These are phyloP conservation scores for Linnemannia hyalina DNA, from an alignment of 192 early-diverging fungal genomes.

Conservation along the genomic window DNA sequence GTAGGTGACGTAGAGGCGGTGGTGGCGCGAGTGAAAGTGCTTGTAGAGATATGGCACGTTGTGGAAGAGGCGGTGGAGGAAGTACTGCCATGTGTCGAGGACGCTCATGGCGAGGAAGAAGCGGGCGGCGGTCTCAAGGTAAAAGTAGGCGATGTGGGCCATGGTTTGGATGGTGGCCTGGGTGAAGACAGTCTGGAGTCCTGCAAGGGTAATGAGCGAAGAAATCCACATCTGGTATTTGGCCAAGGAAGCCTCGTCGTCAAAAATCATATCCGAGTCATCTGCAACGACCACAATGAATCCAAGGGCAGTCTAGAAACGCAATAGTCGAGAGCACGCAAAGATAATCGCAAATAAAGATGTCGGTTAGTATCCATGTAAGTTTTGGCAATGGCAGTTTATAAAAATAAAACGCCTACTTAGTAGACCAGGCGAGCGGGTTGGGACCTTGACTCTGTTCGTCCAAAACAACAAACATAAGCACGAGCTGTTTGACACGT, in stretches of 20 bases:
- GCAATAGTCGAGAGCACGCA: not conserved
- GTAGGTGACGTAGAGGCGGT: slow-evolving; percentile 81
- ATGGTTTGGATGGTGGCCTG: slow-evolving; percentile 26
- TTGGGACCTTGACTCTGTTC: not conserved
- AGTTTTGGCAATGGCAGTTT: not conserved
- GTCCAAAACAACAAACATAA: slow-evolving; percentile 8
- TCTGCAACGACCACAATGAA: slow-evolving; percentile 52
- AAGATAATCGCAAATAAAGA: not conserved
- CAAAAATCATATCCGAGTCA: slow-evolving; percentile 53
- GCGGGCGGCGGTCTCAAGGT: slow-evolving; percentile 39
- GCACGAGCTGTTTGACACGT: not conserved
- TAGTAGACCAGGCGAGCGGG: not conserved
- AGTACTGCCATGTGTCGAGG: slow-evolving; percentile 74
- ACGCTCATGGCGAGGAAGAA: slow-evolving; percentile 68
- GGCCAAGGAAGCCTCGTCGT: slow-evolving; percentile 35
- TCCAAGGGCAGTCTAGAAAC: slow-evolving; percentile 46
- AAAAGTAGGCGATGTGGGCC: slow-evolving; percentile 42
- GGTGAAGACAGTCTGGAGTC: slow-evolving; percentile 27
- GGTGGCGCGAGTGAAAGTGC: slow-evolving; percentile 81
- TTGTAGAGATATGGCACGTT: slow-evolving; percentile 78
- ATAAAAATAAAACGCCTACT: not conserved
- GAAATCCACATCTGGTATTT: slow-evolving; percentile 42
- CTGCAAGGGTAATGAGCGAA: slow-evolving; percentile 5
- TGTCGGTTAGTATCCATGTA: not conserved
- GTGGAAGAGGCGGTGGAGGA: slow-evolving; percentile 82